These are phyloP conservation scores for Codiaeum variegatum DNA, from an alignment of 441 rosid species.

Conservation along the genomic window DNA sequence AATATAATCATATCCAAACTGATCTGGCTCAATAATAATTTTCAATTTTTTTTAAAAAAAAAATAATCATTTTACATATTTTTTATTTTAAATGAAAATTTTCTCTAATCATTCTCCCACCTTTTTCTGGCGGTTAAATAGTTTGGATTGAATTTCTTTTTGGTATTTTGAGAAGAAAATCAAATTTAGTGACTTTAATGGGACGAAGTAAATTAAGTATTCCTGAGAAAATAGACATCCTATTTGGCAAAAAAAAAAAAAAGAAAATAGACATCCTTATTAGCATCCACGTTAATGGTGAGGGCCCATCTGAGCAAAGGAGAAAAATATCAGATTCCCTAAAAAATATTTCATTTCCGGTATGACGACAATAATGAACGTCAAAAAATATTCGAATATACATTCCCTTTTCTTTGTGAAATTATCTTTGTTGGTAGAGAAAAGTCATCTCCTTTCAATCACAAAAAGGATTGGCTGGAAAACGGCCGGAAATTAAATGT, in stretches of 20 bases:
- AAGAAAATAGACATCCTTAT: neutral
- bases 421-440: neutral
- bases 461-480: neutral
- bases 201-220: neutral
- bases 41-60: neutral
- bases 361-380: neutral
- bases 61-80: too few species aligned
- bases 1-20: too few species aligned
- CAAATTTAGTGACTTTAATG: neutral
- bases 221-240: neutral
- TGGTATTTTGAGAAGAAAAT: too few species aligned
- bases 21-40: too few species aligned
- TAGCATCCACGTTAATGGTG: too few species aligned
- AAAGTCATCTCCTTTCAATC: neutral
- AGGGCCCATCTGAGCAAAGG: conserved; percentile 9
- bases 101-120: neutral
- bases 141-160: too few species aligned
- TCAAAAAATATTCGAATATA: neutral
- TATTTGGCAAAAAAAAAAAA: neutral
- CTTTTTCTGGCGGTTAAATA: neutral
- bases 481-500: neutral
- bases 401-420: neutral
- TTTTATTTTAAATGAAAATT: neutral
- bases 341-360: neutral
- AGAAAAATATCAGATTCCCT: neutral